phyloP scores from a whole-genome alignment of 495 filamentous ascomycete species.

The Daldinia childiae region DNA sequence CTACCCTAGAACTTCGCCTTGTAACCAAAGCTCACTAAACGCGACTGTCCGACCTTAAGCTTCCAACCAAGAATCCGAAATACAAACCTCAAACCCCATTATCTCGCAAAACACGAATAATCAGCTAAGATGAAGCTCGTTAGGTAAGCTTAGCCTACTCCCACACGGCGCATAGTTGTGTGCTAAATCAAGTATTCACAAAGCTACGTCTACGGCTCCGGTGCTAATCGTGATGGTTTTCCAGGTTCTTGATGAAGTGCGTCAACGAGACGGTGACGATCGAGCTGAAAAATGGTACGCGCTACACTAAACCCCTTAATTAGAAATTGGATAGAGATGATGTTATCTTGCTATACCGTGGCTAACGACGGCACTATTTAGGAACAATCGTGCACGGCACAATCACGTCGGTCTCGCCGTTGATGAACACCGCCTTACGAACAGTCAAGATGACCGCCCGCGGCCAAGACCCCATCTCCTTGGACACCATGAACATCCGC shows the following conservation, averaged over 20 bases:
- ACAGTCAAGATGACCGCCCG: slow-evolving; percentile 94
- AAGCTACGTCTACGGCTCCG: slow-evolving; percentile 44
- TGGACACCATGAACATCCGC: slow-evolving; percentile 96
- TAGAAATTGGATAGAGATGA: neutral
- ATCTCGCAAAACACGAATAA: slow-evolving; percentile 19
- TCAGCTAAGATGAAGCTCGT: slow-evolving; percentile 91
- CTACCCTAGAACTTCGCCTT: slow-evolving; percentile 16
- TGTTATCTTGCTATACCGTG: neutral
- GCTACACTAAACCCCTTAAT: slow-evolving; percentile 8
- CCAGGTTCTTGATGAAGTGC: slow-evolving; percentile 98
- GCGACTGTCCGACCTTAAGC: slow-evolving; percentile 25
- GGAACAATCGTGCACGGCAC: slow-evolving; percentile 96
- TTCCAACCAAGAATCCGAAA: neutral
- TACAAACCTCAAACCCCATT: neutral
- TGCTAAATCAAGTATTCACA: slow-evolving; percentile 47
- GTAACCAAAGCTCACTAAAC: slow-evolving; percentile 31
- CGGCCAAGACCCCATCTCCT: slow-evolving; percentile 81
- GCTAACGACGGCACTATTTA: slow-evolving; percentile 45
- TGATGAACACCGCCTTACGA: slow-evolving; percentile 96
- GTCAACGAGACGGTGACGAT: slow-evolving; percentile 96
- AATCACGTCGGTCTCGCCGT: slow-evolving; percentile 90
- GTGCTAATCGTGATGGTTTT: slow-evolving; percentile 52
- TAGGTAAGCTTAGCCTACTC: slow-evolving; percentile 69
- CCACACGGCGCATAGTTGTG: slow-evolving; percentile 31
- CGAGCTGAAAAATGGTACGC: slow-evolving; percentile 93